These are phyloP conservation scores for Claviceps humidiphila DNA, from an alignment of 2,329 filamentous ascomycete species.

Conservation along the genomic window DNA sequence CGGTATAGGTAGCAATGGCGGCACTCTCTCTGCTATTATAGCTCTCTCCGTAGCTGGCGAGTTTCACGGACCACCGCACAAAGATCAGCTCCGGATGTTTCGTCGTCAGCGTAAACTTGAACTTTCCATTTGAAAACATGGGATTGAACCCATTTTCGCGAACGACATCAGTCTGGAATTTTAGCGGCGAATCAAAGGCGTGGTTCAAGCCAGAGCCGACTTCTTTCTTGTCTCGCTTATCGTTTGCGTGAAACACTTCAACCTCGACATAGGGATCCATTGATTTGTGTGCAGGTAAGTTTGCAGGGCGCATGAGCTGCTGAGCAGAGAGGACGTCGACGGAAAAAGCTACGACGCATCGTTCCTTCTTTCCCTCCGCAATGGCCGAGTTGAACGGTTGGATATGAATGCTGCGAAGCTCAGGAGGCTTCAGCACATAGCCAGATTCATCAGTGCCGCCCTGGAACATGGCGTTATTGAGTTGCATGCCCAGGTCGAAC, in stretches of 20 bases:
- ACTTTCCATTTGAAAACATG: slow-evolving; percentile 59
- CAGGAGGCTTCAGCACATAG: slow-evolving; percentile 85
- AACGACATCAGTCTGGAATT: slow-evolving; percentile 67
- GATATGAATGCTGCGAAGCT: slow-evolving; percentile 60
- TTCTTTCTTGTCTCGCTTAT: slow-evolving; percentile 79
- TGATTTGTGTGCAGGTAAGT: slow-evolving; percentile 54
- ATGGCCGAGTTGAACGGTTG: slow-evolving; percentile 36
- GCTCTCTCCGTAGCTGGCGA: slow-evolving; percentile 63
- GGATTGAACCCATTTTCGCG: slow-evolving; percentile 90
- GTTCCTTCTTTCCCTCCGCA: slow-evolving; percentile 54
- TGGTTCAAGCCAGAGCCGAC: slow-evolving; percentile 43
- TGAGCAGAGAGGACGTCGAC: slow-evolving; percentile 90
- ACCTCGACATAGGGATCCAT: slow-evolving; percentile 93
- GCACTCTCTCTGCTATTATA: slow-evolving; percentile 43
- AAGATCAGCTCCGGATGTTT: slow-evolving; percentile 91
- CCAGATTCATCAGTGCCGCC: slow-evolving; percentile 75
- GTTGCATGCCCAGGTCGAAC: slow-evolving; percentile 86
- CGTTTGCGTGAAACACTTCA: slow-evolving; percentile 87
- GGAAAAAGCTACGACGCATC: slow-evolving; percentile 71
- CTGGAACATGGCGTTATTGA: slow-evolving; percentile 97
- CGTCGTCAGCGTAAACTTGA: slow-evolving; percentile 75
- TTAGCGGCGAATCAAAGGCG: slow-evolving; percentile 48
- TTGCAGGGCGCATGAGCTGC: slow-evolving; percentile 74
- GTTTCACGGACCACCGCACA: slow-evolving; percentile 83
- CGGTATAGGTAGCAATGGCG: slow-evolving; percentile 77